These are phyloP conservation scores for Camptophora hylomeconis DNA, from an alignment of 2,329 filamentous ascomycete species.

Conservation along the genomic window DNA sequence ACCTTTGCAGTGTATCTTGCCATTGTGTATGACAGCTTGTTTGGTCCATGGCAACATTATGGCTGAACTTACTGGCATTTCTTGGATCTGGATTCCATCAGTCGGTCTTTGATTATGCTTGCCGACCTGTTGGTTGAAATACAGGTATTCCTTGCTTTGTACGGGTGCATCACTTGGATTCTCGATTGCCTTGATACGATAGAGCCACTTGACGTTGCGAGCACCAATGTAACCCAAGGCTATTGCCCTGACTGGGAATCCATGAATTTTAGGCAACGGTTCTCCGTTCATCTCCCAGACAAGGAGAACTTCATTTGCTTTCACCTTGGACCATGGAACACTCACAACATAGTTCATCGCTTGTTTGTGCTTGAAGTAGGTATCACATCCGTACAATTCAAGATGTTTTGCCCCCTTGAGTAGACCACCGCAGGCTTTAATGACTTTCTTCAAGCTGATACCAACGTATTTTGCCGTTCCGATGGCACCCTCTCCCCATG, in stretches of 20 bases:
- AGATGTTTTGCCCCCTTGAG: slow-evolving; percentile 44
- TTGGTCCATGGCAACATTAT: slow-evolving; percentile 53
- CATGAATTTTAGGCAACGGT: slow-evolving; percentile 51
- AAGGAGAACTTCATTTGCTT: slow-evolving; percentile 51
- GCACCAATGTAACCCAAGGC: slow-evolving; percentile 58
- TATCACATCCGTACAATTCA: slow-evolving; percentile 58
- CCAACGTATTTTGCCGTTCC: slow-evolving; percentile 51
- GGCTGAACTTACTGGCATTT: slow-evolving; percentile 56
- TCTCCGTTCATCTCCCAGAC: slow-evolving; percentile 62
- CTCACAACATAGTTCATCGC: slow-evolving; percentile 55
- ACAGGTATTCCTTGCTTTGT: slow-evolving; percentile 53
- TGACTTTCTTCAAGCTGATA: slow-evolving; percentile 54
- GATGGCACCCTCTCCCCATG: slow-evolving; percentile 56
- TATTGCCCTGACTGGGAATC: slow-evolving; percentile 48
- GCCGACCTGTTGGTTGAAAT: slow-evolving; percentile 55
- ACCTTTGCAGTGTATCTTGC: slow-evolving; percentile 45
- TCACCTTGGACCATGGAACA: slow-evolving; percentile 56
- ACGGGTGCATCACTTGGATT: slow-evolving; percentile 46
- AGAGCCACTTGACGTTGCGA: slow-evolving; percentile 45
- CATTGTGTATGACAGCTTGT: slow-evolving; percentile 47
- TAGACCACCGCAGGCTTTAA: slow-evolving; percentile 56
- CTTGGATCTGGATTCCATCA: slow-evolving; percentile 54
- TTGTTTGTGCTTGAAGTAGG: slow-evolving; percentile 57
- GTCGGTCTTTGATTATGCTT: slow-evolving; percentile 51
- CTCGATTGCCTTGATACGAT: slow-evolving; percentile 43